Conservation (phyloP, 345 rosid species). For the Atalantia buxifolia region DNA sequence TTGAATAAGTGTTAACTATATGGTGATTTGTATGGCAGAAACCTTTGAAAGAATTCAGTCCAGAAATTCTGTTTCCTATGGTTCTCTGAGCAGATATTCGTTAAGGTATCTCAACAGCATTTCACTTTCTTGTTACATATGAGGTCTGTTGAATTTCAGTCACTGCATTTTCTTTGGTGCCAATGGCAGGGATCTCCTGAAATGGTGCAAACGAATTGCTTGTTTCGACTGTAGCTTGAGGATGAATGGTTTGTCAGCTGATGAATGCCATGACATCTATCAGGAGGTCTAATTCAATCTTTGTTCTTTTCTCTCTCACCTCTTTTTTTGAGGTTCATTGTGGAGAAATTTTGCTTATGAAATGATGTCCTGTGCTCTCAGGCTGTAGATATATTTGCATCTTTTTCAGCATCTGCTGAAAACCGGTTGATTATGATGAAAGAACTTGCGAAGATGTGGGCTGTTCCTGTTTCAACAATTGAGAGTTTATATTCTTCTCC, state of each 20-base stretch:
- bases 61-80: slow-evolving; percentile 30
- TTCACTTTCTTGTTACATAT: background rate
- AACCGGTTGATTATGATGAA: slow-evolving; percentile 46
- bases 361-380: slow-evolving; percentile 28
- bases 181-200: slow-evolving; percentile 82
- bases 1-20: slow-evolving; percentile 13
- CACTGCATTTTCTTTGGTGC: slow-evolving; percentile 19
- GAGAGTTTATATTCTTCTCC: slow-evolving; percentile 39
- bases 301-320: background rate
- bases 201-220: slow-evolving; percentile 87
- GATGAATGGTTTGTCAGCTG: slow-evolving; percentile 36
- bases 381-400: slow-evolving; percentile 82
- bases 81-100: slow-evolving; percentile 58
- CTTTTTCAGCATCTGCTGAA: slow-evolving; percentile 50
- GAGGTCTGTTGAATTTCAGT: background rate
- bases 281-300: slow-evolving; percentile 57
- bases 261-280: slow-evolving; percentile 50
- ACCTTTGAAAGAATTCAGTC: slow-evolving; percentile 48
- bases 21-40: slow-evolving; percentile 44
- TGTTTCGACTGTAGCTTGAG: slow-evolving; percentile 24
- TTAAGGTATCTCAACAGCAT: slow-evolving; percentile 43
- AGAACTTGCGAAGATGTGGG: slow-evolving; percentile 65
- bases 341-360: slow-evolving; percentile 3
- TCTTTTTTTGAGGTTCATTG: background rate
- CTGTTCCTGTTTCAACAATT: slow-evolving; percentile 40